Evolutionary conservation across 352 stramenopile species (phyloP).

Genomic region (Phytophthora melonis): DNA sequence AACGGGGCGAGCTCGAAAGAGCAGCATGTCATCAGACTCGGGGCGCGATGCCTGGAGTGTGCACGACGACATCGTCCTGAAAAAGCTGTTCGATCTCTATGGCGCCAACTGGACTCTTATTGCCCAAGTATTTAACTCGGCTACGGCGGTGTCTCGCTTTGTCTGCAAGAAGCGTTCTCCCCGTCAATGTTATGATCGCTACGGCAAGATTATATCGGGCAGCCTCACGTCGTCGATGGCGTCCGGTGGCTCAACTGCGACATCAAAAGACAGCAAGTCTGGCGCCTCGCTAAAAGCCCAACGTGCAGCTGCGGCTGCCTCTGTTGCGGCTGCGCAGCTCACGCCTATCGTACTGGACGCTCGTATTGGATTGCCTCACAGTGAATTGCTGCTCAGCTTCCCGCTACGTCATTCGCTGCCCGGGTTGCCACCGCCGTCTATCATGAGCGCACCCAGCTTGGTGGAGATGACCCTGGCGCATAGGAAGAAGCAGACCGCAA

Average conservation of each 20-base stretch:
- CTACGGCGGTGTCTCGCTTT: constrained; percentile 76
- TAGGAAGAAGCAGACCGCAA: constrained; percentile 46
- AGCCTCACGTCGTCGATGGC: constrained; percentile 34
- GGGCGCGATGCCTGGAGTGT: constrained; percentile 71
- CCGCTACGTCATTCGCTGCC: constrained; percentile 56
- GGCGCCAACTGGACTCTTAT: constrained; percentile 91
- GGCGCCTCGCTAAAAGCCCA: constrained; percentile 49
- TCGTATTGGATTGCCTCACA: constrained; percentile 64
- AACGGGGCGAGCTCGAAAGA: constrained; percentile 57
- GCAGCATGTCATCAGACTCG: constrained; percentile 65
- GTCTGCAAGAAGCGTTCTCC: constrained; percentile 80
- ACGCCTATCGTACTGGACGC: constrained; percentile 60
- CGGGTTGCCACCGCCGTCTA: constrained; percentile 73
- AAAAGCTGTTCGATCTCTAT: constrained; percentile 89
- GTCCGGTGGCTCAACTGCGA: constrained; percentile 5
- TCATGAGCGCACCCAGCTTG: constrained; percentile 55
- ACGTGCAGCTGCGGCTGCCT: constrained; percentile 47
- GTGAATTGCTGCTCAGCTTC: constrained; percentile 70
- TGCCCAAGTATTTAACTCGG: constrained; percentile 83
- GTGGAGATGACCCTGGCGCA: constrained; percentile 65
- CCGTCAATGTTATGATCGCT: constrained; percentile 88
- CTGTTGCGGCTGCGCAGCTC: constrained; percentile 44
- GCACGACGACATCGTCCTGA: constrained; percentile 81
- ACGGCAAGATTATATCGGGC: constrained; percentile 84
- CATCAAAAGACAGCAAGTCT: constrained; percentile 57